Percentiles rank a stretch among this genome's conserved stretches.
Evolutionary conservation across 345 rosid species (phyloP).

Genomic region (Firmiana major): DNA sequence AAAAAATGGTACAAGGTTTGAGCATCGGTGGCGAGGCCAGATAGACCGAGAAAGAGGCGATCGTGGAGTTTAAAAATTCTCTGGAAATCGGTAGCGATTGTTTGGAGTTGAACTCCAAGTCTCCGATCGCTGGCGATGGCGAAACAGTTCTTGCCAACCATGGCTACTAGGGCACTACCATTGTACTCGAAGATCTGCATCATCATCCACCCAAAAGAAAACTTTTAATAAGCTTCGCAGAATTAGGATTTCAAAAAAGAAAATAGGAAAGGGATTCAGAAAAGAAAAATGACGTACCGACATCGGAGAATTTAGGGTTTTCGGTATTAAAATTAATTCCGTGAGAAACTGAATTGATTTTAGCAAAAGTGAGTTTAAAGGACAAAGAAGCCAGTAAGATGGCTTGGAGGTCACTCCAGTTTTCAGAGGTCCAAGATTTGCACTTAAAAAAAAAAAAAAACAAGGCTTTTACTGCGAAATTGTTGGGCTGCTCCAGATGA

Average conservation of each 20-base stretch:
- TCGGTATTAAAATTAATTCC: neutral
- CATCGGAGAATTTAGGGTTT: neutral
- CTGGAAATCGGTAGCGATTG: slow-evolving; percentile 93
- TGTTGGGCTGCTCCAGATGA: too few relatives aligned
- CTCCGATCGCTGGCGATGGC: slow-evolving; percentile 97
- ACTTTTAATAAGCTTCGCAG: neutral
- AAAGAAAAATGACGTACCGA: neutral
- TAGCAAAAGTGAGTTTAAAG: neutral
- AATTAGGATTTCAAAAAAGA: neutral
- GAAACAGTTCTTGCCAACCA: slow-evolving; percentile 99
- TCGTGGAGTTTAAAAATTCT: slow-evolving; percentile 82
- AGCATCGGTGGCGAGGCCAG: slow-evolving; percentile 93
- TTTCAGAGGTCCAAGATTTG: neutral
- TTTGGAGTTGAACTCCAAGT: slow-evolving; percentile 93
- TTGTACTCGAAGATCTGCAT: slow-evolving; percentile 93
- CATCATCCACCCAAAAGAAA: slow-evolving; percentile 5
- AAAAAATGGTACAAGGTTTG: slow-evolving; percentile 63
- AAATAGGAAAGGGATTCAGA: neutral
- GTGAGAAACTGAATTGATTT: neutral
- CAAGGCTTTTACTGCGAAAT: too few relatives aligned
- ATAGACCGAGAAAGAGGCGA: slow-evolving; percentile 77
- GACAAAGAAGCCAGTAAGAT: neutral
- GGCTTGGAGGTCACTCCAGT: neutral
- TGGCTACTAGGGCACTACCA: slow-evolving; percentile 94
- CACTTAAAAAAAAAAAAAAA: too few relatives aligned